Percentiles rank a stretch among this genome's conserved stretches.
phyloP scores from a whole-genome alignment of 2,329 filamentous ascomycete species.

The Hypoxylon sp. region DNA sequence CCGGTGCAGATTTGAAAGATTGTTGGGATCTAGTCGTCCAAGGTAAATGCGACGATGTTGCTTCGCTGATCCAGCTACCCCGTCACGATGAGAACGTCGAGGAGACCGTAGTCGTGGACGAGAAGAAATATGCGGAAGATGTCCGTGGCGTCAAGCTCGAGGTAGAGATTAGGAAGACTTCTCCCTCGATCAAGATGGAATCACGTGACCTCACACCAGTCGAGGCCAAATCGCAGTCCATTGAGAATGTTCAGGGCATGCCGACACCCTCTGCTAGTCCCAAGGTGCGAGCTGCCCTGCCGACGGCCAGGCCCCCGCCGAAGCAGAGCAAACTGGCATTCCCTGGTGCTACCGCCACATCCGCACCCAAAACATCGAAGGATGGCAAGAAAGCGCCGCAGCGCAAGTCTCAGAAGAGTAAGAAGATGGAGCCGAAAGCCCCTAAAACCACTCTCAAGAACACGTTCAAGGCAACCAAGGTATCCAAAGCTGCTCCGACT shows the following conservation, averaged over 20 bases:
- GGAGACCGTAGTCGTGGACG: constrained; percentile 55
- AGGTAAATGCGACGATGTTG: constrained; percentile 88
- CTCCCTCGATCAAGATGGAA: constrained; percentile 36
- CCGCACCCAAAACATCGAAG: constrained; percentile 48
- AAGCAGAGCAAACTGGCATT: constrained; percentile 65
- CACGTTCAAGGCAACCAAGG: constrained; percentile 44
- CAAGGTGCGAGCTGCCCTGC: constrained; percentile 53
- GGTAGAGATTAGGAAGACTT: constrained; percentile 52
- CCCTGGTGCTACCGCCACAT: constrained; percentile 38
- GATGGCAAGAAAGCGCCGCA: constrained; percentile 46
- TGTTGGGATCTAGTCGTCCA: constrained; percentile 92
- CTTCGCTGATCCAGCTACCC: constrained; percentile 71
- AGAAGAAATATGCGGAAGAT: constrained; percentile 55
- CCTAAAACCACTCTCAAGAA: constrained; percentile 43
- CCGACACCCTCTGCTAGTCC: constrained; percentile 68
- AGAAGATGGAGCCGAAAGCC: constrained; percentile 55
- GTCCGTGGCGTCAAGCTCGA: constrained; percentile 52
- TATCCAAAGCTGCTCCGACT: constrained; percentile 20
- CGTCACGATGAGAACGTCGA: constrained; percentile 65
- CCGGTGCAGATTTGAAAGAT: constrained; percentile 84
- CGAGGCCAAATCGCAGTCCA: constrained; percentile 51
- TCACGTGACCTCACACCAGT: constrained; percentile 39
- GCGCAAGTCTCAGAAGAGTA: constrained; percentile 51
- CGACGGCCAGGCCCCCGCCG: constrained; percentile 51
- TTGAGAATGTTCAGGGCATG: constrained; percentile 59